Percentiles rank a stretch among this genome's conserved stretches.
Conservation (phyloP, 2,329 filamentous ascomycete genomes). For the Xylariaceae sp. region DNA sequence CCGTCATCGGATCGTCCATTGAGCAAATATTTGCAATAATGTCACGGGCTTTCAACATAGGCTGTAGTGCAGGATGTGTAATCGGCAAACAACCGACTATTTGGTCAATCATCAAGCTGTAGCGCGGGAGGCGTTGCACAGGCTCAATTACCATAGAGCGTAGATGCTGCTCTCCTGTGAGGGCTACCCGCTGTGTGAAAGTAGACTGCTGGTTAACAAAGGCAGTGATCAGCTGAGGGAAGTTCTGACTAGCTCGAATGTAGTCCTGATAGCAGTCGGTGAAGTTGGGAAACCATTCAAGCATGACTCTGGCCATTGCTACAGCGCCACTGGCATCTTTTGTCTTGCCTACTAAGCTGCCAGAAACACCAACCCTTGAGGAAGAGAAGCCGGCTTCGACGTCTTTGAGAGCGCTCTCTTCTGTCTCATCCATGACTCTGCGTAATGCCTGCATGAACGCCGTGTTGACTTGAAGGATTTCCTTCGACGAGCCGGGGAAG, state of each 20-base stretch:
- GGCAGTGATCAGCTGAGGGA: conserved; percentile 73
- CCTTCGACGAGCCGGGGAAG: conserved; percentile 76
- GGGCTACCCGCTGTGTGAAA: conserved; percentile 74
- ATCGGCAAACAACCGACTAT: conserved; percentile 83
- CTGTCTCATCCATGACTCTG: conserved; percentile 74
- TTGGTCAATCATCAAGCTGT: conserved; percentile 94
- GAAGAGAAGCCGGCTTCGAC: conserved; percentile 58
- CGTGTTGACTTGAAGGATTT: conserved; percentile 77
- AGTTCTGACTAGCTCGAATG: conserved; percentile 83
- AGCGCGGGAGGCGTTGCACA: conserved; percentile 88
- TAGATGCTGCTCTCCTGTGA: conserved; percentile 84
- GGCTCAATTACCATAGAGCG: conserved; percentile 94
- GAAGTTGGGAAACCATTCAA: conserved; percentile 92
- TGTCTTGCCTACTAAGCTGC: conserved; percentile 42
- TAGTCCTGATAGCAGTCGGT: conserved; percentile 89
- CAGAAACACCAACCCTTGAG: conserved; percentile 40
- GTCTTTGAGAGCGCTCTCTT: conserved; percentile 73
- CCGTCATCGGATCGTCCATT: conserved; percentile 67
- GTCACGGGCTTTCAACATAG: conserved; percentile 83
- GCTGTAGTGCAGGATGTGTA: conserved; percentile 77
- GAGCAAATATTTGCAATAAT: conserved; percentile 96
- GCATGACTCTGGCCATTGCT: conserved; percentile 72
- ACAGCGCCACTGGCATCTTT: conserved; percentile 76
- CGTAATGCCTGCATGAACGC: conserved; percentile 75
- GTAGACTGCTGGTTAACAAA: conserved; percentile 79